Conservation (phyloP, 805 yeast genomes). For the Pichia eremophila region DNA sequence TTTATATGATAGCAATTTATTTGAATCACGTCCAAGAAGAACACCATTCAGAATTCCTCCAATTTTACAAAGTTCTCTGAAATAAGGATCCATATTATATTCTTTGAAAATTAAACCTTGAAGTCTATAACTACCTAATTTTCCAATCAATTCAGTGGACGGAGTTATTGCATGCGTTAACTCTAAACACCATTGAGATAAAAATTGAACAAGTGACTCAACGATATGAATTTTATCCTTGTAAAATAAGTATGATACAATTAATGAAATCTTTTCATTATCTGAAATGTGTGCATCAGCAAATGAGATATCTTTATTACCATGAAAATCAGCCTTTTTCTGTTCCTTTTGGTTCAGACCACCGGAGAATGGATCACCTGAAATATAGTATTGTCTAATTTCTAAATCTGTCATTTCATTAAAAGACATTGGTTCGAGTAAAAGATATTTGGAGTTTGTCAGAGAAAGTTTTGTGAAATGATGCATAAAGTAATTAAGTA, state of each 20-base stretch:
- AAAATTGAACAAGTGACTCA: conserved; percentile 30
- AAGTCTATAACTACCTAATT: conserved; percentile 2
- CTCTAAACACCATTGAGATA: conserved; percentile 12
- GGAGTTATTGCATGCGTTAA: neutral
- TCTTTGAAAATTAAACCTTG: conserved; percentile 4
- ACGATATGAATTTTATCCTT: conserved; percentile 40
- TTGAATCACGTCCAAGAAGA: conserved; percentile 3
- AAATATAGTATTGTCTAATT: conserved; percentile 42
- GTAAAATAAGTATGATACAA: conserved; percentile 19
- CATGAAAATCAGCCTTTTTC: conserved; percentile 15
- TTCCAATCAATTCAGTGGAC: conserved; percentile 1
- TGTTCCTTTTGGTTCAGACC: conserved; percentile 25
- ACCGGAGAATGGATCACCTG: conserved; percentile 39
- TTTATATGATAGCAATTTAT: conserved; percentile 7
- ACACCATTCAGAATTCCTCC: conserved; percentile 15
- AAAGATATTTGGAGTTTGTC: conserved; percentile 43
- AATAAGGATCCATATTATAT: conserved; percentile 9
- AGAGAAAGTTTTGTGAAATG: conserved; percentile 37
- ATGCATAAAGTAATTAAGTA: conserved; percentile 57
- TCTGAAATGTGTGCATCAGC: conserved; percentile 12
- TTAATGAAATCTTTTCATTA: conserved; percentile 18
- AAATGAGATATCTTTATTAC: conserved; percentile 12
- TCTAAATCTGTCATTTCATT: conserved; percentile 40
- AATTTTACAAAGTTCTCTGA: conserved; percentile 17
- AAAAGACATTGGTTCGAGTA: conserved; percentile 52